phyloP scores from a whole-genome alignment of 495 filamentous ascomycete species.

The Evansstolkia leycettana region DNA sequence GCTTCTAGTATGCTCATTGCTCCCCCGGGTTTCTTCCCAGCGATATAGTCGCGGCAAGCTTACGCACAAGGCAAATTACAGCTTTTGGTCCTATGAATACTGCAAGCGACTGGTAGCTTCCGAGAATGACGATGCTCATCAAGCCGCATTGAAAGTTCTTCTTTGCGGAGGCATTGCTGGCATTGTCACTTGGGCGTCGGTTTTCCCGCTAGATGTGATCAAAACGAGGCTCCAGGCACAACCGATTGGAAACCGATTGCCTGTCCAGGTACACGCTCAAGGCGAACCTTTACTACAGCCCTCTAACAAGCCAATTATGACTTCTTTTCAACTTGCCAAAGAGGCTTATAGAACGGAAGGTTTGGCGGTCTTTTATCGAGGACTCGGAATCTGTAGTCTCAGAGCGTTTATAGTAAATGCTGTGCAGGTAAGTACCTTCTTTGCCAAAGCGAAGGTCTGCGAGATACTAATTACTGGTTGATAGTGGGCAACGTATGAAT shows the following conservation, averaged over 20 bases:
- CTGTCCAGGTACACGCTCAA: slow-evolving; percentile 18
- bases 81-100: slow-evolving; percentile 79
- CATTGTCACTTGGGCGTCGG: slow-evolving; percentile 69
- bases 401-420: slow-evolving; percentile 80
- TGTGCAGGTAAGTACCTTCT: slow-evolving; percentile 32
- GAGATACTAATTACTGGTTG: slow-evolving; percentile 3
- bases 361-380: slow-evolving; percentile 57
- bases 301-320: slow-evolving; percentile 18
- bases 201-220: slow-evolving; percentile 80
- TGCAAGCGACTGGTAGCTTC: slow-evolving; percentile 41
- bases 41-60: not conserved
- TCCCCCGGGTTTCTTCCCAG: slow-evolving; percentile 6
- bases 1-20: slow-evolving; percentile 59
- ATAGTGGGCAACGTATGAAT: slow-evolving; percentile 80
- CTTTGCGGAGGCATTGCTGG: slow-evolving; percentile 79
- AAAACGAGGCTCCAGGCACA: slow-evolving; percentile 80
- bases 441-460: not conserved
- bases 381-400: slow-evolving; percentile 63
- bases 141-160: slow-evolving; percentile 50
- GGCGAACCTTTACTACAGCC: slow-evolving; percentile 10
- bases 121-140: slow-evolving; percentile 23
- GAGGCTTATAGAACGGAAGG: slow-evolving; percentile 55
- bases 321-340: slow-evolving; percentile 48
- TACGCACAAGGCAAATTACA: slow-evolving; percentile 11
- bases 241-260: slow-evolving; percentile 14